These are phyloP conservation scores for Athelia sp. DNA, from an alignment of 1,284 basidiomycete genomes.

Conservation along the genomic window DNA sequence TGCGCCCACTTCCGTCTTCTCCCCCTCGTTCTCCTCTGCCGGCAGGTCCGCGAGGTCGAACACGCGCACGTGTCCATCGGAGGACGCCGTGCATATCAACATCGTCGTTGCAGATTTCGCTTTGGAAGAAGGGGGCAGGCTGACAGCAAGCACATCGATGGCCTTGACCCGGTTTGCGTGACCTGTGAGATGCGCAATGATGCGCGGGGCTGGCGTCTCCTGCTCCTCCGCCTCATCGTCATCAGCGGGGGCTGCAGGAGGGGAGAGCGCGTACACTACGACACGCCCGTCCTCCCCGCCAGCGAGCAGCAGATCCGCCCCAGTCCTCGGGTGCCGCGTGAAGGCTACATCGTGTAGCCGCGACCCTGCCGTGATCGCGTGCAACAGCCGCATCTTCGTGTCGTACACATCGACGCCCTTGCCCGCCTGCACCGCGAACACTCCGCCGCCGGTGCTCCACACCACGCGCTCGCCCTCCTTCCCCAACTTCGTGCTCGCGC, in stretches of 20 bases:
- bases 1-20: conserved; percentile 43
- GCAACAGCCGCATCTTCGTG: conserved; percentile 70
- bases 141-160: conserved; percentile 55
- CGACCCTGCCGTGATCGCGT: conserved; percentile 69
- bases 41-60: conserved; percentile 64
- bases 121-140: conserved; percentile 35
- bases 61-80: conserved; percentile 79
- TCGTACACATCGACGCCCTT: conserved; percentile 79
- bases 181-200: conserved; percentile 64
- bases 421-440: conserved; percentile 77
- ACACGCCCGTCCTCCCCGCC: conserved; percentile 85
- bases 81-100: conserved; percentile 72
- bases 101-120: conserved; percentile 36
- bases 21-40: conserved; percentile 10
- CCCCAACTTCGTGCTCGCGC: conserved; percentile 83
- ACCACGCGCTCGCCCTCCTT: conserved; percentile 86
- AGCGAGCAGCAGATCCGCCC: conserved; percentile 68
- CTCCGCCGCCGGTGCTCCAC: conserved; percentile 73
- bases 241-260: neutral
- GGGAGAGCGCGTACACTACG: conserved; percentile 49
- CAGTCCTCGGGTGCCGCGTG: conserved; percentile 45
- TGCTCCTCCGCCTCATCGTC: conserved; percentile 32
- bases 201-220: conserved; percentile 25
- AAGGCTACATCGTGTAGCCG: conserved; percentile 81
- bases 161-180: conserved; percentile 77